These are phyloP conservation scores for Aspergillus jensenii DNA, from an alignment of 2,329 filamentous ascomycete genomes.

Conservation along the genomic window DNA sequence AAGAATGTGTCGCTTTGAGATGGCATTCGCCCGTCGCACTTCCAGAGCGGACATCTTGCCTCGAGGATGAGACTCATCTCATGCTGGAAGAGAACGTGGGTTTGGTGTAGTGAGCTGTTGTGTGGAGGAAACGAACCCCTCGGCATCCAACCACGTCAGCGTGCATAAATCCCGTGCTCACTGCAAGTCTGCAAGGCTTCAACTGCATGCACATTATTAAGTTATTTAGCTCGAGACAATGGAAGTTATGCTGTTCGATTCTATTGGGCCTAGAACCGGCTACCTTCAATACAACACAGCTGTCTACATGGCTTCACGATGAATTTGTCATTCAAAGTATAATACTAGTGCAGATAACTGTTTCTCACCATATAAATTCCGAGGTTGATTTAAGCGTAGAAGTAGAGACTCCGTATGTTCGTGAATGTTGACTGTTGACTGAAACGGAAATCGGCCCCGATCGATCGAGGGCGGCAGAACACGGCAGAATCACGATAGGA, in stretches of 20 bases:
- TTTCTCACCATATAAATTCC: background rate
- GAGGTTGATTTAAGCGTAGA: background rate
- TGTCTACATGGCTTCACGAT: background rate
- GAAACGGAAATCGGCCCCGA: background rate
- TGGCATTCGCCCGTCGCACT: conserved; percentile 16
- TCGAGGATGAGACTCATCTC: background rate
- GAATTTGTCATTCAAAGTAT: background rate
- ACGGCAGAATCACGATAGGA: background rate
- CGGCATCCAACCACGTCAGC: conserved; percentile 23
- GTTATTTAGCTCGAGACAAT: too few species aligned
- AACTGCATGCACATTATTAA: too few species aligned
- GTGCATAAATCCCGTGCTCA: conserved; percentile 10
- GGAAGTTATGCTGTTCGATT: background rate
- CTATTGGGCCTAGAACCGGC: too few species aligned
- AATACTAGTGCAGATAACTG: background rate
- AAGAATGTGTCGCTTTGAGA: conserved; percentile 11
- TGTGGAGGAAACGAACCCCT: conserved; percentile 4
- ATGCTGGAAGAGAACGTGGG: background rate
- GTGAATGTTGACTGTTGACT: background rate
- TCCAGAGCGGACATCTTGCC: conserved; percentile 21
- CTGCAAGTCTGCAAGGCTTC: background rate
- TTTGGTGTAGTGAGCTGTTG: background rate
- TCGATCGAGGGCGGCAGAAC: background rate
- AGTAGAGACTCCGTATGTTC: background rate
- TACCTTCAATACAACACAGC: too few species aligned